Evolutionary conservation across 257 asterid genomes (phyloP), one percentile per base, ranked within the genome.

Genomic region (Craterostigma plantagineum): DNA sequence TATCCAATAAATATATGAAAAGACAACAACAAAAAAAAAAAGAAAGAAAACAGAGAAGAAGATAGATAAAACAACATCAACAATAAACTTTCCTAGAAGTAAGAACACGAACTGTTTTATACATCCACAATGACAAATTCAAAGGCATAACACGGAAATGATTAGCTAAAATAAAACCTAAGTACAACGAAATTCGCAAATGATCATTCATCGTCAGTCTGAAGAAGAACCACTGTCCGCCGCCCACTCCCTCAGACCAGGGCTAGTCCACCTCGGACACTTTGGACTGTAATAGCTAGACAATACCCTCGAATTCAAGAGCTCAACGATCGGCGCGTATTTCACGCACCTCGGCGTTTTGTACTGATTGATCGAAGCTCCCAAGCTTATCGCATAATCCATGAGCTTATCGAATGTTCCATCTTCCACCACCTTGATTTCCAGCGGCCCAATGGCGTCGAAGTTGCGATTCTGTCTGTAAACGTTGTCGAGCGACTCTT

Each of bases 301-400:
- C 46, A 49, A 61, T 0, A 76, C 72, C 71, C 63, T 66, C 7
- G 82, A 68, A 50, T 66, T 62, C 48, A 76, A 46, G 11, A 76
- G 65, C 53, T 76, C 79, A 46, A 76, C 67, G 42, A 76, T 72
- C 4, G 87, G 87, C 0, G 65, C 70, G 45, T 58, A 66, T 43
- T 76, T 72, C 30, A 76, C 87, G 34, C 87, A 76, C 27, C 87
- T 33, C 4, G 87, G 87, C 11, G 87, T 69, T 58, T 75, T 75
- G 64, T 75, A 75, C 75, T 75, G 85, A 16, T 75, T 75, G 7
- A 75, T 75, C 45, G 81, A 72, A 35, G 87, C 87, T 34, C 87
- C 87, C 14, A 66, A 43, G 60, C 72, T 69, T 14, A 76, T 69
- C 13, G 87, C 82, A 52, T 69, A 69, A 49, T 76, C 87, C 87